A percentile compares a stretch with the other conserved stretches of the same genome.
Evolutionary conservation across 2,329 filamentous ascomycete genomes (phyloP).

Genomic region (Fusarium secorum): DNA sequence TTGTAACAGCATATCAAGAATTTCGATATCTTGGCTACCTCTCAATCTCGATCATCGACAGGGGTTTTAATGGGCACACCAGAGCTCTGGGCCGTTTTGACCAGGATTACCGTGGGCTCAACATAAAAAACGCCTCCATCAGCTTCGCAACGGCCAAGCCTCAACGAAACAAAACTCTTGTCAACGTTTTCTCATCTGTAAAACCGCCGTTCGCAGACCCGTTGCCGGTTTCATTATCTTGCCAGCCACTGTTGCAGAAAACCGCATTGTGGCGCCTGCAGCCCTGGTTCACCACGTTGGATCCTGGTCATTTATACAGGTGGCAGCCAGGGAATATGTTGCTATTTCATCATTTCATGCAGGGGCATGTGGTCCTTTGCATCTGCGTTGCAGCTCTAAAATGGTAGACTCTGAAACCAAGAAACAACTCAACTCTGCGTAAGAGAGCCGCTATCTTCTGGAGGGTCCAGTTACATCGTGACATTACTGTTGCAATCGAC

Average conservation of each 20-base stretch:
- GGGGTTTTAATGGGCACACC: conserved; percentile 17
- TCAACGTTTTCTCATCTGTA: background rate
- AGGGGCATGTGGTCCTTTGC: conserved; percentile 25
- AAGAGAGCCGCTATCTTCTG: background rate
- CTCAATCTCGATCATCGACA: conserved; percentile 15
- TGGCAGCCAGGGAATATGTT: conserved; percentile 5
- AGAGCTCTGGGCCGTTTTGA: conserved; percentile 9
- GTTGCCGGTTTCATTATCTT: background rate
- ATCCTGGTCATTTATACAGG: conserved; percentile 5
- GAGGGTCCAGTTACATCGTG: conserved; percentile 18
- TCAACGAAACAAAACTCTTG: background rate
- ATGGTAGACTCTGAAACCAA: background rate
- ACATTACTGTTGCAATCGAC: conserved; percentile 8
- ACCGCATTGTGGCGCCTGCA: conserved; percentile 15
- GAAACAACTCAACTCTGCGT: conserved; percentile 7
- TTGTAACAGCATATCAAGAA: background rate
- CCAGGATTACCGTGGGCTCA: conserved; percentile 4
- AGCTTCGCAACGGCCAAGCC: conserved; percentile 14
- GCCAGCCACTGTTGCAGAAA: conserved; percentile 21
- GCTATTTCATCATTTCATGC: conserved; percentile 31
- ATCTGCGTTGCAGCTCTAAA: conserved; percentile 12
- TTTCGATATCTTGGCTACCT: background rate
- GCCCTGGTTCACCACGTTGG: conserved; percentile 24
- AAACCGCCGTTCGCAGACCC: background rate
- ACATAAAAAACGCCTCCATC: background rate